These are phyloP conservation scores for Chenopodium quinoa DNA, from an alignment of 148 eudicot genomes.

Conservation along the genomic window DNA sequence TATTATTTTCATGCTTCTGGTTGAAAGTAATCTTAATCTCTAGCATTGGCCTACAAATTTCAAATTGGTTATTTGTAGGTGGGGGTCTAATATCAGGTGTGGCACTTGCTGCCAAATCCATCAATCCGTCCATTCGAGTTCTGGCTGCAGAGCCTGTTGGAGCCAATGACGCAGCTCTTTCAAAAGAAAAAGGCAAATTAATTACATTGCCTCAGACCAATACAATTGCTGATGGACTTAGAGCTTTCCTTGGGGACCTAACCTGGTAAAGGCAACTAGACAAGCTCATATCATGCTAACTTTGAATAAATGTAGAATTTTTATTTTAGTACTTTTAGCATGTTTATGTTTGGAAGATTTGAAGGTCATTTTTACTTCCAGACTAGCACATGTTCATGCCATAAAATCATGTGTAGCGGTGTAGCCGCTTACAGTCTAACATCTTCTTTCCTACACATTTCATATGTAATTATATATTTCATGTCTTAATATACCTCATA, in stretches of 20 bases:
- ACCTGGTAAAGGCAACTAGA: conserved; percentile 59
- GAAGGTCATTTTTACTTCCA: neutral
- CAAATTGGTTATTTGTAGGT: conserved; percentile 42
- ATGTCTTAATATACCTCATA: neutral
- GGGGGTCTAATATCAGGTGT: conserved; percentile 98
- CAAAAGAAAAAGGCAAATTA: conserved; percentile 67
- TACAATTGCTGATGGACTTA: conserved; percentile 93
- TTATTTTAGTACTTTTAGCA: neutral
- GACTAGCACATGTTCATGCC: neutral
- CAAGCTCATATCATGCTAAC: neutral
- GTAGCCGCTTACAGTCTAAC: neutral
- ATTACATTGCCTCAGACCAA: conserved; percentile 60
- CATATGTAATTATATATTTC: neutral
- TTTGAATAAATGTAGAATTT: neutral
- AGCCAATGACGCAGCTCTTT: conserved; percentile 88
- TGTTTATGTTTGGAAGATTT: neutral
- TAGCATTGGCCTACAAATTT: neutral
- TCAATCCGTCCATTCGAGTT: conserved; percentile 71
- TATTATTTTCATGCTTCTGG: neutral
- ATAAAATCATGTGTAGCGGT: neutral
- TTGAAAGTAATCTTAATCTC: neutral
- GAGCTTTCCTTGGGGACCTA: conserved; percentile 84
- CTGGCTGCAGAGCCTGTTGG: conserved; percentile 95
- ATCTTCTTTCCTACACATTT: neutral
- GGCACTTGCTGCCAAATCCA: conserved; percentile 85